Percentiles rank a stretch among this genome's conserved stretches.
Evolutionary conservation across 768 basidiomycete genomes (phyloP).

Genomic region (Gymnopilus dilepis): DNA sequence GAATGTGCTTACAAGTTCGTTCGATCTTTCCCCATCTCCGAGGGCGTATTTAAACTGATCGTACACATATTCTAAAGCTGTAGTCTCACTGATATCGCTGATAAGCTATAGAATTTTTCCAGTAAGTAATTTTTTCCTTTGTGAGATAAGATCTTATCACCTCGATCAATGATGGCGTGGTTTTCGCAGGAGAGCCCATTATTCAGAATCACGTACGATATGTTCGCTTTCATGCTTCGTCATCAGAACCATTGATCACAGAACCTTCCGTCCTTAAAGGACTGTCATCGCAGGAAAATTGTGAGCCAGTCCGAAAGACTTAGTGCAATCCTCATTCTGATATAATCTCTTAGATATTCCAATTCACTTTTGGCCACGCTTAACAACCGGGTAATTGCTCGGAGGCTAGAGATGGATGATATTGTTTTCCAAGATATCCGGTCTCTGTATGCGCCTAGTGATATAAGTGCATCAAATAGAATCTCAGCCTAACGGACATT

Average conservation of each 20-base stretch:
- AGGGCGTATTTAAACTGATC: background rate
- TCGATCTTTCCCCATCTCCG: background rate
- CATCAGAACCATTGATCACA: background rate
- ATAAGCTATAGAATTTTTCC: slow-evolving; percentile 10
- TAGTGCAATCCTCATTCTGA: background rate
- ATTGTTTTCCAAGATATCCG: too few species aligned
- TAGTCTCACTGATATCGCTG: slow-evolving; percentile 11
- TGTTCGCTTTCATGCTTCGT: background rate
- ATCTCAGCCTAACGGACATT: too few species aligned
- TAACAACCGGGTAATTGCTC: slow-evolving; percentile 11
- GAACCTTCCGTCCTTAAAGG: background rate
- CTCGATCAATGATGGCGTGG: too few species aligned
- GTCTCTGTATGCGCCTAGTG: too few species aligned
- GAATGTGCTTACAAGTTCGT: slow-evolving; percentile 17
- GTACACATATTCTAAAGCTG: background rate
- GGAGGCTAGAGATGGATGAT: too few species aligned
- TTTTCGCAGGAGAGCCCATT: background rate
- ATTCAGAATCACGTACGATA: background rate
- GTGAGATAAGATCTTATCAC: background rate
- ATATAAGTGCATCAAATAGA: too few species aligned
- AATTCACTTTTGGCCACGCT: slow-evolving; percentile 15
- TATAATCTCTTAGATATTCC: slow-evolving; percentile 4
- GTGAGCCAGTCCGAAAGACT: background rate
- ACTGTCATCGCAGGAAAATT: background rate
- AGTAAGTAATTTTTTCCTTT: background rate